A percentile compares a stretch with the other conserved stretches of the same genome.
These are phyloP conservation scores for Cytospora piceicola DNA, from an alignment of 2,329 filamentous ascomycete genomes.

Conservation along the genomic window DNA sequence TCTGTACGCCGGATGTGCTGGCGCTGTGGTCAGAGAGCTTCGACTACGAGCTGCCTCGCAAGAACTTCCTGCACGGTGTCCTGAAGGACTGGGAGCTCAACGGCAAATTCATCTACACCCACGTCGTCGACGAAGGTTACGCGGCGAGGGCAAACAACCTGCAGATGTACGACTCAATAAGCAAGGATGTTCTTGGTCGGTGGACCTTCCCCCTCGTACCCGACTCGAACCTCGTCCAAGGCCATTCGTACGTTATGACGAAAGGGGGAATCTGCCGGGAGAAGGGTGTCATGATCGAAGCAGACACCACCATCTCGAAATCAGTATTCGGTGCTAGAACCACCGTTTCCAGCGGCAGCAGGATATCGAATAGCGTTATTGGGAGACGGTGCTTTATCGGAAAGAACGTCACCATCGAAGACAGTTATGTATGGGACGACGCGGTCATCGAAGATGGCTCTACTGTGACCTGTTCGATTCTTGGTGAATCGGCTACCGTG, in stretches of 20 bases:
- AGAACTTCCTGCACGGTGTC: constrained; percentile 80
- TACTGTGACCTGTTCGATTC: constrained; percentile 70
- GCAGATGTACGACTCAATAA: constrained; percentile 87
- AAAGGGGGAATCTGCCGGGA: constrained; percentile 78
- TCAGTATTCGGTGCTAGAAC: constrained; percentile 79
- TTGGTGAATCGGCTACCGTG: constrained; percentile 73
- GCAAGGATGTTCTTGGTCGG: constrained; percentile 79
- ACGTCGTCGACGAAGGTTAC: constrained; percentile 82
- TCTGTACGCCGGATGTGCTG: constrained; percentile 93
- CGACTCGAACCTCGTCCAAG: constrained; percentile 81
- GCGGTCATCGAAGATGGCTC: constrained; percentile 76
- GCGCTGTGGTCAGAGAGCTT: constrained; percentile 97
- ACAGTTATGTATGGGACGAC: constrained; percentile 89
- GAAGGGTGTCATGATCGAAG: constrained; percentile 72
- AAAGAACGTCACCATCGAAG: constrained; percentile 75
- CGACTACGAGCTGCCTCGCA: constrained; percentile 76
- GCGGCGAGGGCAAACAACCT: constrained; percentile 84
- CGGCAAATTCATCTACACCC: constrained; percentile 92
- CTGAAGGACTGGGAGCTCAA: constrained; percentile 97
- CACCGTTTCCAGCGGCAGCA: constrained; percentile 72
- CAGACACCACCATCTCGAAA: constrained; percentile 70
- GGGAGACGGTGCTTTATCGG: constrained; percentile 87
- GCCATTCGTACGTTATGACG: constrained; percentile 74
- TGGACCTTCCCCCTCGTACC: constrained; percentile 91
- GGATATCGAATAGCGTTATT: constrained; percentile 76